These are phyloP conservation scores for Aspergillus steynii DNA, from an alignment of 495 filamentous ascomycete genomes.

Conservation along the genomic window DNA sequence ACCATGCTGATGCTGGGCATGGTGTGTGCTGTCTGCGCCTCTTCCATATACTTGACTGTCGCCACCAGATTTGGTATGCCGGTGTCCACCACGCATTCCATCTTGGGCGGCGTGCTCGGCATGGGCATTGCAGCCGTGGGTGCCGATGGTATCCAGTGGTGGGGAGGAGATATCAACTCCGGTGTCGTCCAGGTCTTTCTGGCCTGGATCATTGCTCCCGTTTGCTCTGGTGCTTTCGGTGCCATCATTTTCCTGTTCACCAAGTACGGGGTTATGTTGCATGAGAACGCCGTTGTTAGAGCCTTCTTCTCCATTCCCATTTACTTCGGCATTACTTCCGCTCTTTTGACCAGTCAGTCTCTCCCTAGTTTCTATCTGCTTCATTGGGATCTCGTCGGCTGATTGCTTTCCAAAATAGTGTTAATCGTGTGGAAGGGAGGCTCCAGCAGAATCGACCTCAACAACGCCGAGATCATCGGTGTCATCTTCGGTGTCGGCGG, in stretches of 20 bases:
- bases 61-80: conserved; percentile 21
- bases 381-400: neutral
- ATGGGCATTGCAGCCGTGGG: conserved; percentile 21
- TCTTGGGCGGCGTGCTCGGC: conserved; percentile 22
- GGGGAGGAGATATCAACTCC: conserved; percentile 23
- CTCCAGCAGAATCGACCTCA: conserved; percentile 18
- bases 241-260: conserved; percentile 23
- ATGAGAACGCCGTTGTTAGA: conserved; percentile 9
- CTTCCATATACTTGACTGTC: conserved; percentile 17
- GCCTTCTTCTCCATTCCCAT: conserved; percentile 18
- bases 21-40: conserved; percentile 18
- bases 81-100: conserved; percentile 24
- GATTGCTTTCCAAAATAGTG: conserved; percentile 7
- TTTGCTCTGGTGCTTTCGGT: conserved; percentile 14
- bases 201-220: conserved; percentile 22
- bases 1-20: conserved; percentile 24
- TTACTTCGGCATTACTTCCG: conserved; percentile 20
- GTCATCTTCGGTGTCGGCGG: conserved; percentile 14
- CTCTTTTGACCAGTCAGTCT: conserved; percentile 18
- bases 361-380: neutral
- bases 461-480: conserved; percentile 8
- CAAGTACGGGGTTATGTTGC: conserved; percentile 17
- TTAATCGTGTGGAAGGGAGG: conserved; percentile 26
- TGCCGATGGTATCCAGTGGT: conserved; percentile 16
- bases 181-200: conserved; percentile 25